These are phyloP conservation scores for Amanita inopinata DNA, from an alignment of 768 basidiomycete genomes.

Conservation along the genomic window DNA sequence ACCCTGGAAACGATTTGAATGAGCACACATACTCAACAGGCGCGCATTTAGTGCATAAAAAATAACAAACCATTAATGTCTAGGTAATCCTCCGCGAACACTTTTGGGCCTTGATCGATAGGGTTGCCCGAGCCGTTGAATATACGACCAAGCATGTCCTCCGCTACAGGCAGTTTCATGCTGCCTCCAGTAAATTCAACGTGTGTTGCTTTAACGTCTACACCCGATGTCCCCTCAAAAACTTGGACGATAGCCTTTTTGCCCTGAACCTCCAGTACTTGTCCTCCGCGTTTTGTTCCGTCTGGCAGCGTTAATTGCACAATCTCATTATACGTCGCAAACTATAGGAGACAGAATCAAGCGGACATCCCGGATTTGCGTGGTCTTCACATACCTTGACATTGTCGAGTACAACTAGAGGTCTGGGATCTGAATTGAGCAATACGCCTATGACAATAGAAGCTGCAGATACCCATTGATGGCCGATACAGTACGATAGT, in stretches of 20 bases:
- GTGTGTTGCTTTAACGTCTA: slow-evolving; percentile 95
- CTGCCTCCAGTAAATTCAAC: slow-evolving; percentile 97
- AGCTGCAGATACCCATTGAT: slow-evolving; percentile 70
- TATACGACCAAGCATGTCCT: slow-evolving; percentile 98
- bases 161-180: slow-evolving; percentile 98
- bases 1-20: slow-evolving; percentile 41
- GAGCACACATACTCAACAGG: slow-evolving; percentile 1
- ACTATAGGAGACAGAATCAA: slow-evolving; percentile 35
- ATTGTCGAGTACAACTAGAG: slow-evolving; percentile 94
- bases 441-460: slow-evolving; percentile 5
- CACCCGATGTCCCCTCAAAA: slow-evolving; percentile 95
- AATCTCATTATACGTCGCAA: slow-evolving; percentile 97
- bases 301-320: slow-evolving; percentile 93
- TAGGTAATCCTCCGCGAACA: slow-evolving; percentile 98
- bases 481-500: slow-evolving; percentile 97
- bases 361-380: slow-evolving; percentile 4
- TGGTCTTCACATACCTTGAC: slow-evolving; percentile 64
- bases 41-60: slow-evolving; percentile 5
- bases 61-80: slow-evolving; percentile 86
- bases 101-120: slow-evolving; percentile 97
- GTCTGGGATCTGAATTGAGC: slow-evolving; percentile 36
- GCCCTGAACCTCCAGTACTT: slow-evolving; percentile 95
- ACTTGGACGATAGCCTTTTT: slow-evolving; percentile 99
- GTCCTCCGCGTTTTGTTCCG: slow-evolving; percentile 90
- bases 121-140: slow-evolving; percentile 99